phyloP scores from a whole-genome alignment of 257 asterid species.

The Galeopsis tetrahit region DNA sequence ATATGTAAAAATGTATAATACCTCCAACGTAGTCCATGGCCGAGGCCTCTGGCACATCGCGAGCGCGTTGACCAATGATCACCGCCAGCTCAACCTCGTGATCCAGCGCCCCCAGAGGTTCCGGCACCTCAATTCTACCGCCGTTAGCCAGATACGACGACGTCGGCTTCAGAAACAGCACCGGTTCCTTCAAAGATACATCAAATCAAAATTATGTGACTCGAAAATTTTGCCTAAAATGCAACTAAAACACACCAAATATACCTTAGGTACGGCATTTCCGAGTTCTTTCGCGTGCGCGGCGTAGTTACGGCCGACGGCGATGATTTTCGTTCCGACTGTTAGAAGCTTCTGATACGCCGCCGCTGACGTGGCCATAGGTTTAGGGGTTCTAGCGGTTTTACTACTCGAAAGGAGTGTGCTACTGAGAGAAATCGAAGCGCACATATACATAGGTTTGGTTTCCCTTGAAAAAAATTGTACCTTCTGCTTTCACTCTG shows the following conservation, averaged over 20 bases:
- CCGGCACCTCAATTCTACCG: constrained; percentile 85
- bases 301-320: constrained; percentile 96
- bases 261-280: constrained; percentile 86
- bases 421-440: constrained; percentile 28
- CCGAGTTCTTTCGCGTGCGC: constrained; percentile 98
- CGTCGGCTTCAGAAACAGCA: constrained; percentile 95
- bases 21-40: constrained; percentile 95
- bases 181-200: constrained; percentile 71
- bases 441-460: constrained; percentile 24
- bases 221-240: neutral
- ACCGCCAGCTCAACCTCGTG: constrained; percentile 99
- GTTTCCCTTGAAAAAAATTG: neutral
- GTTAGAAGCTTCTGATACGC: constrained; percentile 69
- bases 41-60: constrained; percentile 77
- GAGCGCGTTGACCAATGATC: constrained; percentile 80
- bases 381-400: constrained; percentile 17
- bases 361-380: constrained; percentile 70
- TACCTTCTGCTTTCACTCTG: neutral
- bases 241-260: neutral
- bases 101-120: constrained; percentile 77
- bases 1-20: constrained; percentile 15
- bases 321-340: constrained; percentile 84
- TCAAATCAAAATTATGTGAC: constrained; percentile 21
- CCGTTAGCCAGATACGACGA: constrained; percentile 88
- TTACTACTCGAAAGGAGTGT: constrained; percentile 19